A percentile compares a stretch with the other conserved stretches of the same genome.
These are phyloP conservation scores for Sporisorium sorghi DNA, from an alignment of 1,284 basidiomycete species.

Conservation along the genomic window DNA sequence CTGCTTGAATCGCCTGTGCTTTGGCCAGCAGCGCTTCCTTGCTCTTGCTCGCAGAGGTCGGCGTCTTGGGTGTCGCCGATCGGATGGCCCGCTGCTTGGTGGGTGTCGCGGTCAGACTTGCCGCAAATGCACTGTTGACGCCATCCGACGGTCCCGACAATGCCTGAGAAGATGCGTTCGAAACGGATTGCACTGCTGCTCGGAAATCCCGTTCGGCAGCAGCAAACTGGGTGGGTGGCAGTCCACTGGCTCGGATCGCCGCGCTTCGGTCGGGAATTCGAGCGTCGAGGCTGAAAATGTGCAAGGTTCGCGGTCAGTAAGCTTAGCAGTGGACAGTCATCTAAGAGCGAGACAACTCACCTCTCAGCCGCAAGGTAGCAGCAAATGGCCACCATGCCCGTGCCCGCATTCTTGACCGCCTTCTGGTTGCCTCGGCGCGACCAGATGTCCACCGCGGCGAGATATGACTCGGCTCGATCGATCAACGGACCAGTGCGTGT, in stretches of 20 bases:
- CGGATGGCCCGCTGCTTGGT: constrained; percentile 10
- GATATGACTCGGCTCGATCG: constrained; percentile 50
- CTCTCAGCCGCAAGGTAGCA: constrained; percentile 50
- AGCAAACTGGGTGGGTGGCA: constrained; percentile 41
- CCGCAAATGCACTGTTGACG: constrained; percentile 22
- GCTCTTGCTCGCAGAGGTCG: constrained; percentile 19
- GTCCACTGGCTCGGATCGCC: constrained; percentile 40
- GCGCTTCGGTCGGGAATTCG: constrained; percentile 22
- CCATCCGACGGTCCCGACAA: constrained; percentile 36
- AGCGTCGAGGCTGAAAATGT: constrained; percentile 45
- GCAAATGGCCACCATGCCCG: constrained; percentile 48
- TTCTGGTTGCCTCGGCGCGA: constrained; percentile 50
- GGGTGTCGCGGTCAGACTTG: constrained; percentile 16
- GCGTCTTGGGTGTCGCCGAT: constrained; percentile 14
- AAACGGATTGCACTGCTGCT: constrained; percentile 36
- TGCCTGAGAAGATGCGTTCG: constrained; percentile 28
- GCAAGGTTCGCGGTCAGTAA: no score
- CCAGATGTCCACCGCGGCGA: constrained; percentile 52
- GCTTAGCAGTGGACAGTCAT: no score
- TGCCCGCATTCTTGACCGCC: constrained; percentile 46
- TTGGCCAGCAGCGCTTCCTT: constrained; percentile 47
- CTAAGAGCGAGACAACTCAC: no score
- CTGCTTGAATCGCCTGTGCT: constrained; percentile 48
- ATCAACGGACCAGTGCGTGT: constrained; percentile 40
- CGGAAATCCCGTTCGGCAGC: constrained; percentile 47